Evolutionary conservation across 139 green algal species (phyloP).

Genomic region (Dunaliella sp.): DNA sequence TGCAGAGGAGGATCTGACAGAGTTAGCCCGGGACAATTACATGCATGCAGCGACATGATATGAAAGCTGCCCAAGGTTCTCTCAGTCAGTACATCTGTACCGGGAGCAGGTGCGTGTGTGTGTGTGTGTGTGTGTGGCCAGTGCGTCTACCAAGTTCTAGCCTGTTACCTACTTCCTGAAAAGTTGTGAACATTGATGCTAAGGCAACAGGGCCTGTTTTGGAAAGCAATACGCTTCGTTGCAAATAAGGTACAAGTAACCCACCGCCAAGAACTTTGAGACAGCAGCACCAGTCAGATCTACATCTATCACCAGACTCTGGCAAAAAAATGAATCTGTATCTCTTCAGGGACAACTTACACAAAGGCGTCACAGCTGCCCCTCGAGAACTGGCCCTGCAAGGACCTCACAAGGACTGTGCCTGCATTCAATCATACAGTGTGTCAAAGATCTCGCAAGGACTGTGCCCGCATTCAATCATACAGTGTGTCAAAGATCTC

Average conservation of each 20-base stretch:
- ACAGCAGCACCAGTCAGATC: neutral
- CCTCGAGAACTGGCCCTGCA: conserved; percentile 40
- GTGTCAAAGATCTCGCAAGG: neutral
- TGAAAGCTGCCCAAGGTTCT: too few species aligned
- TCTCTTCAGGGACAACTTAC: conserved; percentile 49
- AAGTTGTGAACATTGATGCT: neutral
- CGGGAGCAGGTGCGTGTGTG: too few species aligned
- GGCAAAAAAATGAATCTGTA: neutral
- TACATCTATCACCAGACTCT: neutral
- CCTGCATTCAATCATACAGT: conserved; percentile 20
- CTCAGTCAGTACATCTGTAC: too few species aligned
- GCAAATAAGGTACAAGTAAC: neutral
- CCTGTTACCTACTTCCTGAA: too few species aligned
- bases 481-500: neutral
- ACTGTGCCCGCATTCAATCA: neutral
- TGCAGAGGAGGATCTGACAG: too few species aligned
- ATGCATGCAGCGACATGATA: too few species aligned
- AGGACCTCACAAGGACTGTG: conserved; percentile 28
- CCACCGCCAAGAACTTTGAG: neutral
- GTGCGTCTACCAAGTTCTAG: too few species aligned
- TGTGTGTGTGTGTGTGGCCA: too few species aligned
- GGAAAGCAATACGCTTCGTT: neutral
- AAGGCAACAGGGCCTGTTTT: neutral
- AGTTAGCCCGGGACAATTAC: too few species aligned
- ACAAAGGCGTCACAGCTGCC: conserved; percentile 53